phyloP scores from a whole-genome alignment of 2,329 filamentous ascomycete genomes.

The Ophiostoma quercus region DNA sequence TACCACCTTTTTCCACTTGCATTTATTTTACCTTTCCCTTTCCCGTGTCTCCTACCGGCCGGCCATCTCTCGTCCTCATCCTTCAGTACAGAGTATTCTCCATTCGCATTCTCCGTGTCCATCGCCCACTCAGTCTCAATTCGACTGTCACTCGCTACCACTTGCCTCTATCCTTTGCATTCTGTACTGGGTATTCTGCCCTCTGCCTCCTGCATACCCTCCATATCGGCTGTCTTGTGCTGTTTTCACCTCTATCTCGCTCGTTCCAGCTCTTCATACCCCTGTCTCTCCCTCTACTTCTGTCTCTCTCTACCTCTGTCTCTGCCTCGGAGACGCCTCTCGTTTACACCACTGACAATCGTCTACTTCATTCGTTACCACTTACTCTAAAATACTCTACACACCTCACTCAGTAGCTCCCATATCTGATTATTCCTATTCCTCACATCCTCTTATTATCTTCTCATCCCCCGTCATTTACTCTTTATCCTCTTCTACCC shows the following conservation, averaged over 20 bases:
- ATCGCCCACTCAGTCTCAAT: neutral
- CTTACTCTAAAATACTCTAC: neutral
- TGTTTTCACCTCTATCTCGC: neutral
- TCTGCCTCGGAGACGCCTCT: neutral
- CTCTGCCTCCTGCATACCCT: neutral
- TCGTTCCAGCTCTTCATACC: neutral
- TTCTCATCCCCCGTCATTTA: neutral
- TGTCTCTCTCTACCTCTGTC: neutral
- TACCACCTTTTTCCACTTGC: neutral
- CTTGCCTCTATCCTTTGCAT: neutral
- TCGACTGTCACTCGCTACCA: neutral
- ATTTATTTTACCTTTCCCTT: conserved; percentile 19
- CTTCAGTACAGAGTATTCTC: neutral
- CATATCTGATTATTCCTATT: no score
- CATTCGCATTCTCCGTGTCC: neutral
- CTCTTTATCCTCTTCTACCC: neutral
- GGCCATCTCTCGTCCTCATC: neutral
- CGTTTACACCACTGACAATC: neutral
- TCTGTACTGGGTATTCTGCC: neutral
- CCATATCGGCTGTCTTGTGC: neutral
- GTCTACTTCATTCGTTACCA: neutral
- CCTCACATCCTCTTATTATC: neutral
- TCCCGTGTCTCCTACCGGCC: neutral
- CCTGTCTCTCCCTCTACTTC: neutral
- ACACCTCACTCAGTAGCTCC: neutral